phyloP scores from a whole-genome alignment of 306 rosid species.

The Aeschynomene evenia region DNA sequence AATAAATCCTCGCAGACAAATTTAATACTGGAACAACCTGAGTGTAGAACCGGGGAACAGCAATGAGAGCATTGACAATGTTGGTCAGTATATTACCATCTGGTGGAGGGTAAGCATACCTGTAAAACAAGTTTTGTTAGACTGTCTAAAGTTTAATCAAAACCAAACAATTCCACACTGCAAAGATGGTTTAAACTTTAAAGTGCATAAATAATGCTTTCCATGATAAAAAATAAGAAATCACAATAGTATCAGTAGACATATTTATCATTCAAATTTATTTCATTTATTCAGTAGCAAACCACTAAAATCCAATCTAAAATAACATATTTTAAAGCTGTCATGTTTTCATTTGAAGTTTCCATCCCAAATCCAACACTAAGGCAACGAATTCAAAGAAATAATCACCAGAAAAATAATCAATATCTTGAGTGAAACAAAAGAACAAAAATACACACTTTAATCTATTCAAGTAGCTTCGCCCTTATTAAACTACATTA shows the following conservation, averaged over 20 bases:
- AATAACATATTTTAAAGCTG: conserved; percentile 7
- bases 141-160: conserved; percentile 27
- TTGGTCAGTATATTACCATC: conserved; percentile 94
- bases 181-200: not conserved
- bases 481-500: not conserved
- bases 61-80: conserved; percentile 88
- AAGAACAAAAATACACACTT: not conserved
- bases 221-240: not conserved
- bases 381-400: not conserved
- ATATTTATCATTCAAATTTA: not conserved
- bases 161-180: conserved; percentile 18
- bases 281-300: not conserved
- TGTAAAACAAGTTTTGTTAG: conserved; percentile 35
- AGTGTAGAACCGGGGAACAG: conserved; percentile 93
- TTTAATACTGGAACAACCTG: conserved; percentile 56
- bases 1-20: conserved; percentile 18
- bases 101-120: conserved; percentile 97
- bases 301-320: not conserved
- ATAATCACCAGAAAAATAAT: not conserved
- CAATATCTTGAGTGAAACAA: not conserved
- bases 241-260: not conserved
- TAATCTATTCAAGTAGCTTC: not conserved
- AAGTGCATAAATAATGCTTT: not conserved
- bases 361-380: not conserved
- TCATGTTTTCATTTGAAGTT: conserved; percentile 1